Conservation (phyloP, 768 basidiomycete genomes). For the Xerocomellus intermedius region DNA sequence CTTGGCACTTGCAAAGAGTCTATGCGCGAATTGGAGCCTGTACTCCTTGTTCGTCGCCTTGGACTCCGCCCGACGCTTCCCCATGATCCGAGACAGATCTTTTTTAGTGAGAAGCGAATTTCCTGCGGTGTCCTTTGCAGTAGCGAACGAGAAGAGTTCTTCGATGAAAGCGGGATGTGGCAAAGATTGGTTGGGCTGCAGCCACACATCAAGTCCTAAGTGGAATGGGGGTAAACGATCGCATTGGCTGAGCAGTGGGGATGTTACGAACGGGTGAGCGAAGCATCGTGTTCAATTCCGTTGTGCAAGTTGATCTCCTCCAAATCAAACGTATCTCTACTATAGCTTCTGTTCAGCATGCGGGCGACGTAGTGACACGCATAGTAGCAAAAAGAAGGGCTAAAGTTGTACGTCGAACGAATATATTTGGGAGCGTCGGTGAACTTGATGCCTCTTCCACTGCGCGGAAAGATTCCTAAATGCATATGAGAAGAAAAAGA, state of each 20-base stretch:
- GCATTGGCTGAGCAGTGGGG: background rate
- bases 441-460: slow-evolving; percentile 70
- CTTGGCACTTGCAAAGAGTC: slow-evolving; percentile 67
- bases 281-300: slow-evolving; percentile 19
- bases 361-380: slow-evolving; percentile 57
- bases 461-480: slow-evolving; percentile 47
- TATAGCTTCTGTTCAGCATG: slow-evolving; percentile 55
- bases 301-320: slow-evolving; percentile 33
- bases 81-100: slow-evolving; percentile 56
- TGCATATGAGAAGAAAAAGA: background rate
- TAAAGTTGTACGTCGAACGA: slow-evolving; percentile 64
- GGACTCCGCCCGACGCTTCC: slow-evolving; percentile 62
- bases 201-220: slow-evolving; percentile 53
- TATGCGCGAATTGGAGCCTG: slow-evolving; percentile 48
- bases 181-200: slow-evolving; percentile 51
- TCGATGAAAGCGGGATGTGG: slow-evolving; percentile 50
- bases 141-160: slow-evolving; percentile 56
- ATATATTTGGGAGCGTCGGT: slow-evolving; percentile 37
- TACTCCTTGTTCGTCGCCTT: slow-evolving; percentile 55
- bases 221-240: background rate
- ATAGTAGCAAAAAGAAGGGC: slow-evolving; percentile 62
- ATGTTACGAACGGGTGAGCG: slow-evolving; percentile 28
- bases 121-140: slow-evolving; percentile 54
- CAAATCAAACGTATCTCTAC: slow-evolving; percentile 59
- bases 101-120: slow-evolving; percentile 48